Conservation (phyloP, 148 eudicot species). For the Cornus florida region DNA sequence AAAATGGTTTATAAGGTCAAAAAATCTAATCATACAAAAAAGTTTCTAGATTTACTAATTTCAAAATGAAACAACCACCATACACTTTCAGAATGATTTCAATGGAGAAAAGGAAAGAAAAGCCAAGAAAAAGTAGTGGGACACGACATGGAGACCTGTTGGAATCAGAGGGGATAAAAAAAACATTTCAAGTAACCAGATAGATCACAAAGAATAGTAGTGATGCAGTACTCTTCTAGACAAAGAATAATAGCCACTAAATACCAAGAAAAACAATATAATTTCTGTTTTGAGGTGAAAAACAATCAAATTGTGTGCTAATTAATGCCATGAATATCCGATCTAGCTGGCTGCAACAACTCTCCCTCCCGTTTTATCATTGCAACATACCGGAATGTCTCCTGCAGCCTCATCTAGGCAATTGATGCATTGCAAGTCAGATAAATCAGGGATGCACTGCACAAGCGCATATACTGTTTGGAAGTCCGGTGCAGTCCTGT, state of each 20-base stretch:
- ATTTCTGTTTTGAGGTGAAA: too few relatives aligned
- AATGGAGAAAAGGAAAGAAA: too few relatives aligned
- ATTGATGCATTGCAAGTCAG: constrained; percentile 13
- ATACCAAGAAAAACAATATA: neutral
- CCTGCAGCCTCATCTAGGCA: constrained; percentile 27
- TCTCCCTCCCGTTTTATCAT: constrained; percentile 17
- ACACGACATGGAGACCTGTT: too few relatives aligned
- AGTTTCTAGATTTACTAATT: neutral
- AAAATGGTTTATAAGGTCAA: neutral
- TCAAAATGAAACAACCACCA: neutral
- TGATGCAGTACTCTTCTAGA: too few relatives aligned
- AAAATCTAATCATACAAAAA: neutral
- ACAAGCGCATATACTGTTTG: constrained; percentile 27
- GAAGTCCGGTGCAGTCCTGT: neutral
- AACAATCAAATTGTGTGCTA: too few relatives aligned
- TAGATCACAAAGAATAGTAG: neutral
- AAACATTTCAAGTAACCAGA: neutral
- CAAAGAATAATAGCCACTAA: too few relatives aligned
- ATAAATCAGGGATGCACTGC: constrained; percentile 54
- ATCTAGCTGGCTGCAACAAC: constrained; percentile 18
- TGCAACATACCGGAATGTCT: neutral
- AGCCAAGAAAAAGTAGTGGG: too few relatives aligned
- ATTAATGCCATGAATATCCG: neutral
- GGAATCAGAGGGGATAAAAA: too few relatives aligned
- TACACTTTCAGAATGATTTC: too few relatives aligned